A percentile compares a stretch with the other conserved stretches of the same genome.
Conservation (phyloP, 768 basidiomycete species). For the Cystobasidiopsis lactophilus region DNA sequence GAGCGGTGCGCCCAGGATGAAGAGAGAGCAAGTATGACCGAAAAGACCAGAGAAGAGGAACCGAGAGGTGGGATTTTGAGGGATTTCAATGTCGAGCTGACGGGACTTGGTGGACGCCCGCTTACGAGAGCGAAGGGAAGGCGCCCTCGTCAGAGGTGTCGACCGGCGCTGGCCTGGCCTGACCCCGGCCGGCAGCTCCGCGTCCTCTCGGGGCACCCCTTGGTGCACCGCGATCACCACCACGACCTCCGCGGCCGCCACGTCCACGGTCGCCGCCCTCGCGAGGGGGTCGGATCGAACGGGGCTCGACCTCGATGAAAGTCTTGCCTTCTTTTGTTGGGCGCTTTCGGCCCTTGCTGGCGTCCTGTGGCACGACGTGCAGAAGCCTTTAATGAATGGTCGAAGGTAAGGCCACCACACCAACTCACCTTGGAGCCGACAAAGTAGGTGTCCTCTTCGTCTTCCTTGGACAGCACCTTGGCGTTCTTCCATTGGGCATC, state of each 20-base stretch:
- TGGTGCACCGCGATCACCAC: slow-evolving; percentile 27
- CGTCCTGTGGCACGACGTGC: slow-evolving; percentile 31
- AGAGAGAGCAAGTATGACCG: no score
- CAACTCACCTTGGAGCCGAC: slow-evolving; percentile 65
- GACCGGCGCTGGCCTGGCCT: slow-evolving; percentile 9
- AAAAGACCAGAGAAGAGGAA: no score
- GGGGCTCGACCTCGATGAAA: slow-evolving; percentile 74
- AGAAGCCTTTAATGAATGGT: neutral
- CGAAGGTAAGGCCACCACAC: neutral
- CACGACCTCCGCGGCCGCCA: slow-evolving; percentile 33
- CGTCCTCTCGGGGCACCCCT: slow-evolving; percentile 23
- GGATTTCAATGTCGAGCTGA: no score
- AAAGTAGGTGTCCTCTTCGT: slow-evolving; percentile 47
- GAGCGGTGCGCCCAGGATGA: no score
- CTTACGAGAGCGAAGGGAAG: slow-evolving; percentile 21
- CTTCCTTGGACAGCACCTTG: slow-evolving; percentile 35
- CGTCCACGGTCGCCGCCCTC: slow-evolving; percentile 35
- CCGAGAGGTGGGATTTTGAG: no score
- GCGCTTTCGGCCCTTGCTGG: slow-evolving; percentile 36
- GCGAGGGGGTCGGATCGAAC: slow-evolving; percentile 49
- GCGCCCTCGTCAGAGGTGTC: slow-evolving; percentile 17
- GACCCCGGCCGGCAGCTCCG: slow-evolving; percentile 29
- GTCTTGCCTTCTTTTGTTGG: slow-evolving; percentile 75
- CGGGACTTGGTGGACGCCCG: no score
- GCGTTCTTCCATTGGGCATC: slow-evolving; percentile 24